Conservation (phyloP, 2,329 filamentous ascomycete genomes). For the Xylariaceae sp. region DNA sequence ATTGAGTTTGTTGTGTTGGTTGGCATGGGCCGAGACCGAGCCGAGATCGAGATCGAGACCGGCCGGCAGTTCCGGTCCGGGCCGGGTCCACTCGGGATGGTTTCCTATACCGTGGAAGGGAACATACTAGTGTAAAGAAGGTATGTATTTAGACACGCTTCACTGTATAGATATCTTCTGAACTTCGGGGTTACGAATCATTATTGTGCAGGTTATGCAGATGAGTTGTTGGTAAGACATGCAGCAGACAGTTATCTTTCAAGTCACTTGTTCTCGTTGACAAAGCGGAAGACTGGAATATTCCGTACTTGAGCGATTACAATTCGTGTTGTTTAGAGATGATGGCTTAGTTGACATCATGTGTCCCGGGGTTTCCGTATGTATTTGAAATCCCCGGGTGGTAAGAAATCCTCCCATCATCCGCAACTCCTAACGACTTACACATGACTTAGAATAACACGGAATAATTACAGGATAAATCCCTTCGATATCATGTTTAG, state of each 20-base stretch:
- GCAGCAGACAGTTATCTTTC: background rate
- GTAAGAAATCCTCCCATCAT: too few species aligned
- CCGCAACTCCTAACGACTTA: too few species aligned
- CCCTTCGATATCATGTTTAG: too few species aligned
- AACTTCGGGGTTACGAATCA: background rate
- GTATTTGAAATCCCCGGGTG: background rate
- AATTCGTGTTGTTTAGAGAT: background rate
- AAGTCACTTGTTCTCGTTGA: background rate
- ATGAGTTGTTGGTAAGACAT: background rate
- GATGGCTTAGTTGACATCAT: background rate
- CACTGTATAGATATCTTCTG: background rate
- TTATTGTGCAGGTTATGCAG: background rate
- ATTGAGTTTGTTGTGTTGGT: background rate
- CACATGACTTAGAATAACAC: too few species aligned
- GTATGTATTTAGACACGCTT: background rate
- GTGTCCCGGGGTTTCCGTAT: background rate
- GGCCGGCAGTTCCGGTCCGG: background rate
- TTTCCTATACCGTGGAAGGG: background rate
- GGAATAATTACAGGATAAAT: too few species aligned
- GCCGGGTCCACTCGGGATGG: background rate
- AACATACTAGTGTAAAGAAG: background rate
- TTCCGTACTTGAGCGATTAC: background rate
- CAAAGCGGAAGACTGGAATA: background rate
- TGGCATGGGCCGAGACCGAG: too few species aligned
- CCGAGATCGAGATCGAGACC: too few species aligned